These are phyloP conservation scores for Candida chauliodis DNA, from an alignment of 805 yeast species.

Conservation along the genomic window DNA sequence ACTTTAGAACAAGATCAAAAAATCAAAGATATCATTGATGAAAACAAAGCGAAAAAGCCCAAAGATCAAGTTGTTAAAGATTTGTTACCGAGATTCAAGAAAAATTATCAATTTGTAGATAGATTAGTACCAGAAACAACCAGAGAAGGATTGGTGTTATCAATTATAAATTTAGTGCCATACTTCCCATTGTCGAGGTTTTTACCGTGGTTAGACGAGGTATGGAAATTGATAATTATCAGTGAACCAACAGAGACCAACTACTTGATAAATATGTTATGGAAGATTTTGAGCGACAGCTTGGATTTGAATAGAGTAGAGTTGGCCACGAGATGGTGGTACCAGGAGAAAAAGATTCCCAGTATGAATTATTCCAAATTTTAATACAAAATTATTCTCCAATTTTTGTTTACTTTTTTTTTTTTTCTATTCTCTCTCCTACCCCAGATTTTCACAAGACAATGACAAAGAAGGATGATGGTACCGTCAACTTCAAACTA, in stretches of 20 bases:
- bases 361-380: neutral
- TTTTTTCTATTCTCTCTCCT: neutral
- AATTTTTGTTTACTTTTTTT: neutral
- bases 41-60: constrained; percentile 31
- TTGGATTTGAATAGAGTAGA: constrained; percentile 55
- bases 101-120: constrained; percentile 17
- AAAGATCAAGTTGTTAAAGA: constrained; percentile 17
- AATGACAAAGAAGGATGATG: constrained; percentile 2
- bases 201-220: constrained; percentile 44
- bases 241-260: constrained; percentile 35
- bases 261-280: constrained; percentile 39
- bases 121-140: constrained; percentile 34
- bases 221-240: constrained; percentile 31
- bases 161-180: constrained; percentile 52
- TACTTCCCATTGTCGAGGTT: constrained; percentile 44
- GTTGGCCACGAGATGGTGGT: constrained; percentile 63
- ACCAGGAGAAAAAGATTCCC: constrained; percentile 26
- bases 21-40: constrained; percentile 21
- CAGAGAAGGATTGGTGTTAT: constrained; percentile 46
- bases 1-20: constrained; percentile 20
- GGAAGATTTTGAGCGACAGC: constrained; percentile 57
- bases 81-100: constrained; percentile 7
- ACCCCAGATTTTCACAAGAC: constrained; percentile 7
- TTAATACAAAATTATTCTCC: constrained; percentile 1
- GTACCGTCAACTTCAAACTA: constrained; percentile 25